Conservation (phyloP, 352 stramenopile species). For the Phytophthora fragariae region DNA sequence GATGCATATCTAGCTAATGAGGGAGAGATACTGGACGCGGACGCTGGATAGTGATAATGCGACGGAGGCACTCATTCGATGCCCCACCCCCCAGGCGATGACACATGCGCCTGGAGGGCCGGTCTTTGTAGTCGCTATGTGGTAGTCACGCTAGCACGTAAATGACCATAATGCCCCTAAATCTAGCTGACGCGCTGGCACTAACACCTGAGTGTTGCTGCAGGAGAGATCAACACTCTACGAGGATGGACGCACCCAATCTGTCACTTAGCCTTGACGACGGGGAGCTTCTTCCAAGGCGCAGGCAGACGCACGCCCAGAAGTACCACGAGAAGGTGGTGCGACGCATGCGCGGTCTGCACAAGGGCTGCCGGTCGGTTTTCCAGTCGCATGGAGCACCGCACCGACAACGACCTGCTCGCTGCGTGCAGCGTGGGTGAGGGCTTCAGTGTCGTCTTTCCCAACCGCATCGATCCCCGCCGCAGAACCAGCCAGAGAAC, state of each 20-base stretch:
- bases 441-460: conserved; percentile 36
- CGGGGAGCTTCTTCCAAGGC: too few relatives aligned
- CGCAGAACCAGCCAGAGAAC: conserved; percentile 1
- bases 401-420: conserved; percentile 48
- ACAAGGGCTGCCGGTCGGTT: conserved; percentile 48
- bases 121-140: too few relatives aligned
- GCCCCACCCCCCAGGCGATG: too few relatives aligned
- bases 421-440: conserved; percentile 45
- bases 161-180: too few relatives aligned
- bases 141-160: too few relatives aligned
- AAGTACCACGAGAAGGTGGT: conserved; percentile 72
- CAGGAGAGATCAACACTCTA: too few relatives aligned
- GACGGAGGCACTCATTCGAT: too few relatives aligned
- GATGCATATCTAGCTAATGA: not conserved
- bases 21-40: not conserved
- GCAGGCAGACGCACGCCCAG: conserved; percentile 60
- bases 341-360: conserved; percentile 53
- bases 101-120: too few relatives aligned
- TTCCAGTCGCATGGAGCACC: conserved; percentile 45
- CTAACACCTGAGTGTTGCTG: too few relatives aligned
- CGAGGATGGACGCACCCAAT: too few relatives aligned
- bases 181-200: too few relatives aligned
- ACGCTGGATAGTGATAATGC: not conserved
- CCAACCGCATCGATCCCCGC: conserved; percentile 9
- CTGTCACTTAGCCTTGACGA: too few relatives aligned